Conservation (phyloP, 768 basidiomycete genomes). For the Termitomyces sp. region DNA sequence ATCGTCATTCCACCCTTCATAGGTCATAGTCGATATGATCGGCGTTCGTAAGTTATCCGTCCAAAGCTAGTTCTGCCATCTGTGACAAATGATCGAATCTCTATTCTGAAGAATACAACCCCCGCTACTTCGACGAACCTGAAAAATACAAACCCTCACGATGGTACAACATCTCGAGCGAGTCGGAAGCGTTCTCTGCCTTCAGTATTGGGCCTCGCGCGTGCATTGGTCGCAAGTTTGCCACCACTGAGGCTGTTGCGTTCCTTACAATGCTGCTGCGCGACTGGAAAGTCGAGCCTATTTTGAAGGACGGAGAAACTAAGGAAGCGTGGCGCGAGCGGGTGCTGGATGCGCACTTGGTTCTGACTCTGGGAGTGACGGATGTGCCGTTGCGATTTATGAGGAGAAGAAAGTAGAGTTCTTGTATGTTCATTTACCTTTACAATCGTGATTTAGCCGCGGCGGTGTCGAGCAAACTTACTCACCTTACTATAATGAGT, state of each 20-base stretch:
- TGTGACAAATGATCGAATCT: not conserved
- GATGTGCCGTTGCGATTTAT: slow-evolving; percentile 30
- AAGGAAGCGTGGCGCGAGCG: slow-evolving; percentile 31
- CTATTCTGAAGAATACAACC: slow-evolving; percentile 39
- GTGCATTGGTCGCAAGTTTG: slow-evolving; percentile 56
- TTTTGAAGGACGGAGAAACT: slow-evolving; percentile 36
- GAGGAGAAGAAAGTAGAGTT: slow-evolving; percentile 15
- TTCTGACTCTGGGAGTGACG: slow-evolving; percentile 31
- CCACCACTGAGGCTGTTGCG: slow-evolving; percentile 45
- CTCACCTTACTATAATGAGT: no score
- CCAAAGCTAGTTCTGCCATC: not conserved
- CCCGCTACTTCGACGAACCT: slow-evolving; percentile 45
- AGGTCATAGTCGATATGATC: slow-evolving; percentile 44
- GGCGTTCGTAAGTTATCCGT: slow-evolving; percentile 39
- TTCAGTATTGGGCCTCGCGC: slow-evolving; percentile 50
- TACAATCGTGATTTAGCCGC: not conserved
- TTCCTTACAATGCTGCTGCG: slow-evolving; percentile 49
- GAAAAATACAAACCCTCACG: slow-evolving; percentile 46
- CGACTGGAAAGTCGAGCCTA: slow-evolving; percentile 49
- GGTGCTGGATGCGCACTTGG: slow-evolving; percentile 33
- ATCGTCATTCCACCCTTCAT: not conserved
- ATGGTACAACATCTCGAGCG: slow-evolving; percentile 40
- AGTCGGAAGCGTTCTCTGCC: slow-evolving; percentile 41
- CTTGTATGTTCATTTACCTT: no score
- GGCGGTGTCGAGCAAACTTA: no score